Percentiles rank a stretch among this genome's conserved stretches.
These are phyloP conservation scores for Coelastrella sp. DNA, from an alignment of 139 green algal species.

Conservation along the genomic window DNA sequence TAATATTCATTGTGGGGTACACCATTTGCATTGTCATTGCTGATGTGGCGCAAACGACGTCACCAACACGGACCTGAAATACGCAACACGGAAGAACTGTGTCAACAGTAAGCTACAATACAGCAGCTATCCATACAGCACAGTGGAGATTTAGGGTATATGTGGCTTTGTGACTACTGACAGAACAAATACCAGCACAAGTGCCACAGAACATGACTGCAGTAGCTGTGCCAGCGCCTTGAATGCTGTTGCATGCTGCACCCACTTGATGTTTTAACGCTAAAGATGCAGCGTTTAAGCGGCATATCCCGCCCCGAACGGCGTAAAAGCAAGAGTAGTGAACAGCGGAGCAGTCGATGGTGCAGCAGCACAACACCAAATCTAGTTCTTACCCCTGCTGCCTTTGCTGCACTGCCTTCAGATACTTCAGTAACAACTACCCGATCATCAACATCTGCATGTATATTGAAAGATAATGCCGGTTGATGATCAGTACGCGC, in stretches of 20 bases:
- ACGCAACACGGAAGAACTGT: background rate
- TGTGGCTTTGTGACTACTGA: no score
- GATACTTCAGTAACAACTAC: conserved; percentile 35
- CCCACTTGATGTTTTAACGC: no score
- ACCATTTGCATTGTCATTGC: conserved; percentile 44
- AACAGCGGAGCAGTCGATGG: background rate
- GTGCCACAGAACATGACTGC: no score
- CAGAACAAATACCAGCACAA: no score
- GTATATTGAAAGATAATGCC: background rate
- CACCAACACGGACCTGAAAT: conserved; percentile 25
- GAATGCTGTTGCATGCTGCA: no score
- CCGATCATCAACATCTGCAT: conserved; percentile 4
- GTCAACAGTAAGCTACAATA: background rate
- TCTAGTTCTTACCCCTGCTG: background rate
- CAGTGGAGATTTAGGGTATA: background rate
- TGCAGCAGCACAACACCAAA: background rate
- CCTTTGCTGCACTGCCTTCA: background rate
- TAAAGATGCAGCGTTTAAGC: no score
- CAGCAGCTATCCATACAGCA: background rate
- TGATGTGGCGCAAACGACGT: conserved; percentile 20
- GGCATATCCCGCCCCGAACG: background rate
- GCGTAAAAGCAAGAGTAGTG: background rate
- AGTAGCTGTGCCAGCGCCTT: no score
- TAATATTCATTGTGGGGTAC: conserved; percentile 40
- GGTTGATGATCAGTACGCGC: background rate